Conservation (phyloP, 108 stramenopile genomes). For the Licmophora abbreviata region DNA sequence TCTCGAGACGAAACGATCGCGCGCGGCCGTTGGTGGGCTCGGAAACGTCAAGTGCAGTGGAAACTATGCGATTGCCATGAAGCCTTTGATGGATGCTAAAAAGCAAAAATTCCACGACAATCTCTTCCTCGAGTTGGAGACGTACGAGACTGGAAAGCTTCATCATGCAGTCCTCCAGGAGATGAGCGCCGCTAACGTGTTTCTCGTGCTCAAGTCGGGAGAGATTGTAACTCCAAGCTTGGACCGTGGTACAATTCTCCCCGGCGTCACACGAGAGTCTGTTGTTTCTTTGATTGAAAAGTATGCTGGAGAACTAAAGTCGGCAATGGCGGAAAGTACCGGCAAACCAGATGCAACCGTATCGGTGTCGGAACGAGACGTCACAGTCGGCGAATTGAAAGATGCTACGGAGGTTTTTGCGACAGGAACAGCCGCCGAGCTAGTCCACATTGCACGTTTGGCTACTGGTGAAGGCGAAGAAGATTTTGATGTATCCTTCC, state of each 20-base stretch:
- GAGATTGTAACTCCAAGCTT: conserved; percentile 77
- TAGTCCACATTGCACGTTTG: conserved; percentile 63
- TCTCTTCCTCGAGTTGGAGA: conserved; percentile 74
- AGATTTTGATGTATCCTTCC: conserved; percentile 38
- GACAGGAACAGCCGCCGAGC: conserved; percentile 77
- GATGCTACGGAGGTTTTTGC: conserved; percentile 69
- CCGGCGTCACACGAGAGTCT: conserved; percentile 73
- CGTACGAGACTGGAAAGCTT: conserved; percentile 41
- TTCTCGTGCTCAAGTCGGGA: conserved; percentile 69
- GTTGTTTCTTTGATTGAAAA: conserved; percentile 48
- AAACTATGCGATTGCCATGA: conserved; percentile 71
- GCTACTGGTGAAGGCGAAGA: conserved; percentile 55
- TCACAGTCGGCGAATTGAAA: conserved; percentile 59
- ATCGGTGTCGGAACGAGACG: conserved; percentile 59
- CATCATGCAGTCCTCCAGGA: conserved; percentile 64
- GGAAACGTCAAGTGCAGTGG: conserved; percentile 70
- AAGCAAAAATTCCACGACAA: conserved; percentile 76
- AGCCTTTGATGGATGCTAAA: conserved; percentile 75
- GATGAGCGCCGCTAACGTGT: conserved; percentile 75
- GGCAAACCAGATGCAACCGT: conserved; percentile 25
- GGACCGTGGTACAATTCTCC: conserved; percentile 70
- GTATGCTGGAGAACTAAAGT: conserved; percentile 55
- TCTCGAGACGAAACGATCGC: conserved; percentile 58
- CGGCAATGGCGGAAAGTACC: conserved; percentile 42
- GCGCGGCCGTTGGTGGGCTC: conserved; percentile 66